Evolutionary conservation across 1,139 yeast species (phyloP).

Genomic region (Candida sanyaensis): DNA sequence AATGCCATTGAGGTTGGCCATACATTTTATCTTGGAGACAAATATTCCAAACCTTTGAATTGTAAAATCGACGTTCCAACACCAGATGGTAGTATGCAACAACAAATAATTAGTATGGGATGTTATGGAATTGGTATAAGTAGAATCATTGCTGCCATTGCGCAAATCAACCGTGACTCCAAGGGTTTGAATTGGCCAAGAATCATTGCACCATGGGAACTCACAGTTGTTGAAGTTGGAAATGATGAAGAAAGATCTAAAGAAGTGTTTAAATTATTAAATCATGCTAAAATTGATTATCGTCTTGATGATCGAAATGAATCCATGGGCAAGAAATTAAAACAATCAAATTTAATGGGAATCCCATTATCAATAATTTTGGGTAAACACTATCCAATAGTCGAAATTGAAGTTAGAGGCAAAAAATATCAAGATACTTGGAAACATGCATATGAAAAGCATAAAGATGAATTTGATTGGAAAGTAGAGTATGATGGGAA

Average conservation of each 20-base stretch:
- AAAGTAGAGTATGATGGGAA: conserved; percentile 17
- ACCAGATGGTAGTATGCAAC: conserved; percentile 40
- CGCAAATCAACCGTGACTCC: conserved; percentile 70
- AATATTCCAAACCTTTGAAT: conserved; percentile 68
- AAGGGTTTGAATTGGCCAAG: conserved; percentile 84
- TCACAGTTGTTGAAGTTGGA: conserved; percentile 51
- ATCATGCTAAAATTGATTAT: conserved; percentile 25
- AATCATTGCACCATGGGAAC: conserved; percentile 72
- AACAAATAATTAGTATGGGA: conserved; percentile 61
- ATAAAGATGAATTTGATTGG: conserved; percentile 23
- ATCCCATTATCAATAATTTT: conserved; percentile 63
- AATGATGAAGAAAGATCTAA: conserved; percentile 9
- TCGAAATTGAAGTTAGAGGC: conserved; percentile 71
- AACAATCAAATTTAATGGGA: conserved; percentile 59
- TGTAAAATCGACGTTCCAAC: conserved; percentile 52
- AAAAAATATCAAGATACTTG: conserved; percentile 34
- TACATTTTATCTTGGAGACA: conserved; percentile 82
- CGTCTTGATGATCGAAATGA: conserved; percentile 34
- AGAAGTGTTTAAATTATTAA: conserved; percentile 18
- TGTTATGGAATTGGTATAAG: conserved; percentile 96
- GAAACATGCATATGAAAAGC: conserved; percentile 24
- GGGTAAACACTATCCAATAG: conserved; percentile 58
- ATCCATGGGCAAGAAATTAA: conserved; percentile 51
- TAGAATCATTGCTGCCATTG: conserved; percentile 82
- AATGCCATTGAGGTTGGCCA: conserved; percentile 93